These are phyloP conservation scores for Penicillium frequentans DNA, from an alignment of 2,329 filamentous ascomycete genomes.

Conservation along the genomic window DNA sequence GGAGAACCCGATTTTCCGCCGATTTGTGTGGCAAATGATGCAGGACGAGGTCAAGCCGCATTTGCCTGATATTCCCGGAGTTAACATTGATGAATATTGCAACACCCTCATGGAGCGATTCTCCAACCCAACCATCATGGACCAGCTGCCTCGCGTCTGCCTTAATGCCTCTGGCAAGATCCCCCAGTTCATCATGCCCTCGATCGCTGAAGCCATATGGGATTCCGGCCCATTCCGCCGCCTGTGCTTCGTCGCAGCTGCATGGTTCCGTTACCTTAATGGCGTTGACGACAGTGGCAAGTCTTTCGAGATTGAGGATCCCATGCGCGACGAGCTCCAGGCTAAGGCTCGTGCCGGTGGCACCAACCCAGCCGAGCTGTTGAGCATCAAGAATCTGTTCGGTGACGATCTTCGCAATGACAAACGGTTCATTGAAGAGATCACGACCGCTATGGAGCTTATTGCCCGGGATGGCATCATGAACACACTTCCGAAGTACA, in stretches of 20 bases:
- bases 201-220: slow-evolving; percentile 47
- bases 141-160: slow-evolving; percentile 54
- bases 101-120: slow-evolving; percentile 56
- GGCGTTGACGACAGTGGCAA: slow-evolving; percentile 53
- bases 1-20: slow-evolving; percentile 48
- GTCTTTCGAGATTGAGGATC: slow-evolving; percentile 45
- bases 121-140: slow-evolving; percentile 58
- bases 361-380: slow-evolving; percentile 43
- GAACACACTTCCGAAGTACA: slow-evolving; percentile 53
- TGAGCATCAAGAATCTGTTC: slow-evolving; percentile 51
- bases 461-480: slow-evolving; percentile 51
- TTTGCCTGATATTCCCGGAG: slow-evolving; percentile 51
- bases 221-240: slow-evolving; percentile 46
- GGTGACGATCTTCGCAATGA: slow-evolving; percentile 54
- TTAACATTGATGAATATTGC: slow-evolving; percentile 55
- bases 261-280: slow-evolving; percentile 55
- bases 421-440: slow-evolving; percentile 49
- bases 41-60: slow-evolving; percentile 56
- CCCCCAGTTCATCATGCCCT: slow-evolving; percentile 46
- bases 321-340: slow-evolving; percentile 51
- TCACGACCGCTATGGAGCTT: slow-evolving; percentile 50
- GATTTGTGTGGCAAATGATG: slow-evolving; percentile 57
- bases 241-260: slow-evolving; percentile 50
- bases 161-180: slow-evolving; percentile 57
- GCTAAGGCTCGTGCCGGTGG: slow-evolving; percentile 48